Conservation (phyloP, 345 rosid species). For the Citrus cavaleriei region DNA sequence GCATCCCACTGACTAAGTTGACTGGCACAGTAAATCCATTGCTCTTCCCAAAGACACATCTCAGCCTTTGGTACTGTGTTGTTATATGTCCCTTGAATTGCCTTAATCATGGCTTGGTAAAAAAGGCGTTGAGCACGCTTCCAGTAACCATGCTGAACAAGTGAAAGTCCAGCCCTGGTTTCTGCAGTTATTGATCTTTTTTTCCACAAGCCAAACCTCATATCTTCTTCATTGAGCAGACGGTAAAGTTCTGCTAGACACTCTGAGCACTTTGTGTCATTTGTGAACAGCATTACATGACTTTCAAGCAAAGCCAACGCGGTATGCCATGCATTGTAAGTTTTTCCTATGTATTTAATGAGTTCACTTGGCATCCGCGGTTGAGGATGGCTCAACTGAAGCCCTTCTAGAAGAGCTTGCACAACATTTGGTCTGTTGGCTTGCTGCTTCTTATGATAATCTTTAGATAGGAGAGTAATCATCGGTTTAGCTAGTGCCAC, state of each 20-base stretch:
- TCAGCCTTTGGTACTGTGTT: slow-evolving; percentile 98
- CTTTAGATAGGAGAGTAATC: slow-evolving; percentile 78
- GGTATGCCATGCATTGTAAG: slow-evolving; percentile 97
- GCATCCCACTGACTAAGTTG: slow-evolving; percentile 99
- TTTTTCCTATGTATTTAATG: slow-evolving; percentile 93
- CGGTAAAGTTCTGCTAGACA: slow-evolving; percentile 96
- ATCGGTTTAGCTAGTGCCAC: slow-evolving; percentile 84
- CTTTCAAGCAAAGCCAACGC: slow-evolving; percentile 92
- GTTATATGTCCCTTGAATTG: slow-evolving; percentile 96
- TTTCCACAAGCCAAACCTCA: slow-evolving; percentile 99
- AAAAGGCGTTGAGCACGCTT: slow-evolving; percentile 89
- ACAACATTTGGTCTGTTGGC: slow-evolving; percentile 93
- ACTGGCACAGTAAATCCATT: slow-evolving; percentile 90
- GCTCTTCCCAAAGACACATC: slow-evolving; percentile 99
- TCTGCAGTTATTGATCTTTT: slow-evolving; percentile 92
- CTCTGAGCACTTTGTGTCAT: slow-evolving; percentile 88
- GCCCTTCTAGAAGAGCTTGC: slow-evolving; percentile 98
- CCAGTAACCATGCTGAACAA: slow-evolving; percentile 99
- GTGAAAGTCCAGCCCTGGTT: slow-evolving; percentile 94
- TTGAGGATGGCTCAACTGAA: slow-evolving; percentile 97
- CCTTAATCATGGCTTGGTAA: slow-evolving; percentile 98
- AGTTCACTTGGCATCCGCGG: slow-evolving; percentile 99
- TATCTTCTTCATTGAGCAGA: slow-evolving; percentile 94
- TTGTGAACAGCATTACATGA: slow-evolving; percentile 88
- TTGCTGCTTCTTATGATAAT: slow-evolving; percentile 98